Evolutionary conservation across 345 rosid genomes (phyloP).

Genomic region (Eucalyptus pauciflora): DNA sequence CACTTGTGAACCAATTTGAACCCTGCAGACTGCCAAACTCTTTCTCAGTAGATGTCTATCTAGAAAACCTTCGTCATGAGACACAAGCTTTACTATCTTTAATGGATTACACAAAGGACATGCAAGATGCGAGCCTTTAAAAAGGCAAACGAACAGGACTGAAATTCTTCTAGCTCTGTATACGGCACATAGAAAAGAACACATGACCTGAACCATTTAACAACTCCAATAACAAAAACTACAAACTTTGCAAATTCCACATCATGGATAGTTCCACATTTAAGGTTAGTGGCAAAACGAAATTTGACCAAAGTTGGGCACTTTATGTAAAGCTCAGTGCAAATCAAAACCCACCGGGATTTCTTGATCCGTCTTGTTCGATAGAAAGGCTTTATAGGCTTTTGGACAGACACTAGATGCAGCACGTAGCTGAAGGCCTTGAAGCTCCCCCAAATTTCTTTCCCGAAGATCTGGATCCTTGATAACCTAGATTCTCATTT

Average conservation of each 20-base stretch:
- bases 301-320: neutral
- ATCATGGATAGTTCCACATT: neutral
- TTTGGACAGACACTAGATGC: constrained; percentile 32
- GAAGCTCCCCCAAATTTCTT: constrained; percentile 79
- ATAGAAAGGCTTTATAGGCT: constrained; percentile 53
- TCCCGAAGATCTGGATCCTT: constrained; percentile 58
- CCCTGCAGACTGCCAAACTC: neutral
- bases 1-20: neutral
- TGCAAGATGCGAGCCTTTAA: neutral
- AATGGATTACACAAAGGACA: neutral
- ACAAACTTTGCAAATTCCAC: neutral
- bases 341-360: constrained; percentile 49
- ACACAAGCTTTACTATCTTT: neutral
- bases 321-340: no score
- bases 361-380: constrained; percentile 42
- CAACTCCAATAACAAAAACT: neutral
- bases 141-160: neutral
- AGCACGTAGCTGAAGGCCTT: constrained; percentile 51
- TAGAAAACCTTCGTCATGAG: neutral
- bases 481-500: constrained; percentile 35
- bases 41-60: neutral
- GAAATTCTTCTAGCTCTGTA: neutral
- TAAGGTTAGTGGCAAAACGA: neutral
- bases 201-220: neutral
- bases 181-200: neutral